These are phyloP conservation scores for Hanseniaspora lachancei DNA, from an alignment of 805 yeast genomes.

Conservation along the genomic window DNA sequence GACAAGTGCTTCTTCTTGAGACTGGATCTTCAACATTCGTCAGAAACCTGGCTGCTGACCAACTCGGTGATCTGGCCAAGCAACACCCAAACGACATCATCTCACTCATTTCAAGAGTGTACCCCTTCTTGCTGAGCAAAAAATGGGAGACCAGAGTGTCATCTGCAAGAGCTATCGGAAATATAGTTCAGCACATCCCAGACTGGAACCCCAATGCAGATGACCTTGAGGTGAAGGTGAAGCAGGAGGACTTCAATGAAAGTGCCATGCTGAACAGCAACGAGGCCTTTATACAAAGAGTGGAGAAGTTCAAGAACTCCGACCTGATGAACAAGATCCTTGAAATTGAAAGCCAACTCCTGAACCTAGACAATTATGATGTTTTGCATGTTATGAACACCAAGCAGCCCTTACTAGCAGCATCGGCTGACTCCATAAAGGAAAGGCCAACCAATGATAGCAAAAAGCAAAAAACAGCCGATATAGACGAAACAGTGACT, in stretches of 20 bases:
- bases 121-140: conserved; percentile 67
- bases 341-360: conserved; percentile 31
- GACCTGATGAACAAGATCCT: conserved; percentile 16
- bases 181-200: conserved; percentile 65
- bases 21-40: conserved; percentile 91
- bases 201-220: conserved; percentile 71
- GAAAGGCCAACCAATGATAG: not conserved
- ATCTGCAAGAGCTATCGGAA: conserved; percentile 90
- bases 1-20: conserved; percentile 47
- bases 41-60: conserved; percentile 93
- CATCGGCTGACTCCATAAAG: conserved; percentile 18
- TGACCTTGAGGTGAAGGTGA: conserved; percentile 24
- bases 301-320: conserved; percentile 21
- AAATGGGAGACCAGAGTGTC: conserved; percentile 96
- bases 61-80: conserved; percentile 82
- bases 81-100: conserved; percentile 89
- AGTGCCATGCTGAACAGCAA: conserved; percentile 27
- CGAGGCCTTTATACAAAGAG: conserved; percentile 24
- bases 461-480: conserved; percentile 16
- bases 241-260: conserved; percentile 11
- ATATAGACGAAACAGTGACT: conserved; percentile 13
- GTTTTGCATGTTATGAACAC: conserved; percentile 37
- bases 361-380: conserved; percentile 40
- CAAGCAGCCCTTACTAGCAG: conserved; percentile 34
- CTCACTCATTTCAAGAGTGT: conserved; percentile 71